Evolutionary conservation across 768 basidiomycete genomes (phyloP).

Genomic region (Pleurotus giganteus): DNA sequence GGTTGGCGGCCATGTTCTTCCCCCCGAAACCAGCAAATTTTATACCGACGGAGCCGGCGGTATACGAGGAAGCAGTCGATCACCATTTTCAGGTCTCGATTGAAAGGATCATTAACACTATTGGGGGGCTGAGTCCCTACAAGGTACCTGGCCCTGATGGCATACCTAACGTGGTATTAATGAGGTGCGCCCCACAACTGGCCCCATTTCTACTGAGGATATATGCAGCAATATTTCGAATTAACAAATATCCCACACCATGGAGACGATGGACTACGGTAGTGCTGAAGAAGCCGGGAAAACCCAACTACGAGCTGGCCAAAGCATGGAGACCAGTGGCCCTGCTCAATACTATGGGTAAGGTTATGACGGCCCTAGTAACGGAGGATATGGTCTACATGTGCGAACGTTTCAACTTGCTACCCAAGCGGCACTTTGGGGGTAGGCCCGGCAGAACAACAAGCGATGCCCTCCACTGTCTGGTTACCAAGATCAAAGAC

Average conservation of each 20-base stretch:
- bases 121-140: conserved; percentile 19
- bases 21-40: conserved; percentile 7
- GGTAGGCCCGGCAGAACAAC: conserved; percentile 26
- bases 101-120: conserved; percentile 7
- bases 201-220: conserved; percentile 16
- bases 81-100: conserved; percentile 10
- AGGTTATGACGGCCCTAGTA: conserved; percentile 7
- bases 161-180: conserved; percentile 22
- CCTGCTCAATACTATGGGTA: conserved; percentile 18
- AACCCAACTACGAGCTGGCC: conserved; percentile 28
- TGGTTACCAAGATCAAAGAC: conserved; percentile 23
- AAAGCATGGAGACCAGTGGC: conserved; percentile 32
- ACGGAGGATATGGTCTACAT: conserved; percentile 16
- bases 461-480: conserved; percentile 25
- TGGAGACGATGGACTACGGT: conserved; percentile 27
- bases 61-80: not conserved
- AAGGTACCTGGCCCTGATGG: conserved; percentile 25
- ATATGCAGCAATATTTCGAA: conserved; percentile 24
- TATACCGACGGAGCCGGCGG: conserved; percentile 11
- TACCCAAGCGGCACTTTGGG: conserved; percentile 25
- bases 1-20: conserved; percentile 20
- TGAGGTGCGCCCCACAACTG: conserved; percentile 9
- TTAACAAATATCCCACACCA: conserved; percentile 22
- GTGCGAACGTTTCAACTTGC: conserved; percentile 17
- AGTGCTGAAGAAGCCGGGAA: conserved; percentile 34